Evolutionary conservation across 352 stramenopile genomes (phyloP).

Genomic region (Phytopythium sindhum): DNA sequence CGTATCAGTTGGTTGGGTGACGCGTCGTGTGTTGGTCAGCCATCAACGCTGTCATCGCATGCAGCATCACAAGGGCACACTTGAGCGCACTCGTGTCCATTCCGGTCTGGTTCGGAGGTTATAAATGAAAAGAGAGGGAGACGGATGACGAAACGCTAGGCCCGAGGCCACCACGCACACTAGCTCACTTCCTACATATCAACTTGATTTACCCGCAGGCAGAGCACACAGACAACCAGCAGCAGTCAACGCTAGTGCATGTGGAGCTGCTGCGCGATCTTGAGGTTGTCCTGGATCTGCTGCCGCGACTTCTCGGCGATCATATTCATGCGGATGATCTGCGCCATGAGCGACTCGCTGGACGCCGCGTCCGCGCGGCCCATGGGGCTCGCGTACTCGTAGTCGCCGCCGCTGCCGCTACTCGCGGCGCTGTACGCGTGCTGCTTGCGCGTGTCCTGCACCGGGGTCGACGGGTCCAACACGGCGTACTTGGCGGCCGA

Average conservation of each 20-base stretch:
- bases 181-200: neutral
- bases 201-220: neutral
- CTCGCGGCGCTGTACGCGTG: constrained; percentile 2
- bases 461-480: neutral
- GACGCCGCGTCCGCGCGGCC: constrained; percentile 15
- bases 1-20: constrained; percentile 21
- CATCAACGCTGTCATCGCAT: neutral
- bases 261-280: constrained; percentile 42
- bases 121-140: constrained; percentile 2
- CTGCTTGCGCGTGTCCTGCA: neutral
- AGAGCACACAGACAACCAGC: neutral
- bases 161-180: neutral
- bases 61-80: neutral
- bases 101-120: neutral
- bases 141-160: neutral
- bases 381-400: constrained; percentile 8
- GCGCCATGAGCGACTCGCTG: constrained; percentile 57
- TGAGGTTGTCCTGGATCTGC: constrained; percentile 59
- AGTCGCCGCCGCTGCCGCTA: constrained; percentile 11
- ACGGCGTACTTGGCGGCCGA: constrained; percentile 5
- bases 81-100: neutral
- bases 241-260: constrained; percentile 3
- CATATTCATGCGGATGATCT: constrained; percentile 78
- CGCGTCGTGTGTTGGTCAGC: neutral
- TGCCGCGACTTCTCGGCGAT: constrained; percentile 62